Evolutionary conservation across 164 flowering plant genomes (phyloP), one percentile per base, ranked within the genome.

Genomic region (Protea cynaroides): DNA sequence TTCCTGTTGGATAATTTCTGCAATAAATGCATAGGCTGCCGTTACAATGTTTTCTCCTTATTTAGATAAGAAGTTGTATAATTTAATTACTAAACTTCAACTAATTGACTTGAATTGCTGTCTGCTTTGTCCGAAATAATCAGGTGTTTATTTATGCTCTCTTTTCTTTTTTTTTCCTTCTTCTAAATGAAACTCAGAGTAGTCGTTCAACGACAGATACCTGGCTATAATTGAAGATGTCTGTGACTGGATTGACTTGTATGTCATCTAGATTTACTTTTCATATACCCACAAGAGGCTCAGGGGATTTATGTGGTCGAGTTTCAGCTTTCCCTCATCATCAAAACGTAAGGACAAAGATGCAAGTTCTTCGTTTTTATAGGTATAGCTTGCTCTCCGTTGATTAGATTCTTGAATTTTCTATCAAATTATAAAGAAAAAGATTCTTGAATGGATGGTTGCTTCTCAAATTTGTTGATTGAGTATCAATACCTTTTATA

Each of bases 181-280:
- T 5, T 29, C 34, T 29, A 29, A 29, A 58, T 58, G 38, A 69
- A 47, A 23, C 52, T 36, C 37, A 46, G 38, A 13, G 40, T 36
- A 38, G 51, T 10, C 11, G n/a, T 34, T 65, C 34, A 53, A 54
- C 53, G 34, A 8, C 40, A 34, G 29, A 29, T 29, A 29, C 34
- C 34, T 62, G 17, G 68, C 43, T 21, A 38, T 50, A 55, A 19
- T 58, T 62, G 38, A 69, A 68, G 66, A 85, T 84, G 89, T 69
- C 77, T 40, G 72, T 75, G 13, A 75, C 85, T 62, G 94, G 94
- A 64, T 62, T 86, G 63, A 74, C 78, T 49, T 84, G 72, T 59
- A 72, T 67, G 74, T 81, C 86, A 1, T 69, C 80, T 8, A 76
- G 74, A 58, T 75, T 70, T 65, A 75, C 70, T 70, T 60, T 73